A percentile compares a stretch with the other conserved stretches of the same genome.
Evolutionary conservation across 2,329 filamentous ascomycete species (phyloP).

Genomic region (Verticillium dahliae): DNA sequence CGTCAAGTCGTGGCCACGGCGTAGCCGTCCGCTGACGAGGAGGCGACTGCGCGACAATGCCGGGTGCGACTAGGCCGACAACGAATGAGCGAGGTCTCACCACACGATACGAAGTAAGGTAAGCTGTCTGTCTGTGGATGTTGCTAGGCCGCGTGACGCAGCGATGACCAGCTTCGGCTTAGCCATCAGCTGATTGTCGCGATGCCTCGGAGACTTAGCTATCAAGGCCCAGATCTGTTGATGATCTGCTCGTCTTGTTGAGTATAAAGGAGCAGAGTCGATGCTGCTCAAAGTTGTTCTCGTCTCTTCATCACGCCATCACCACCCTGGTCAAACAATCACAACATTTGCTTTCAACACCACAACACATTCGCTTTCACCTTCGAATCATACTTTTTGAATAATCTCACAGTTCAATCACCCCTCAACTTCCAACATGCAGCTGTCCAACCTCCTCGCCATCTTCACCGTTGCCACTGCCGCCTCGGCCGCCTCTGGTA

Average conservation of each 20-base stretch:
- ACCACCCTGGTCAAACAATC: not conserved
- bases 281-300: not conserved
- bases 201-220: not conserved
- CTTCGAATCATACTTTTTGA: not conserved
- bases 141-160: not conserved
- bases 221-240: not conserved
- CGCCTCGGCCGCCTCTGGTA: slow-evolving; percentile 26
- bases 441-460: slow-evolving; percentile 32
- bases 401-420: not conserved
- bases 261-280: not conserved
- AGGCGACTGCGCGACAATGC: not conserved
- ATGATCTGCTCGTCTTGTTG: not conserved
- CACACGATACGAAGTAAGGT: not conserved
- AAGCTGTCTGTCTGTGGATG: too few species aligned
- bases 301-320: not conserved
- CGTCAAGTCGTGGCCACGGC: not conserved
- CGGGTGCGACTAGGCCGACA: not conserved
- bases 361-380: not conserved
- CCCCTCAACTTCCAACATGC: slow-evolving; percentile 29
- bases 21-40: not conserved
- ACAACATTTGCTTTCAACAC: not conserved
- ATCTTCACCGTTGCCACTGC: slow-evolving; percentile 30
- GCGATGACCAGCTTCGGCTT: not conserved
- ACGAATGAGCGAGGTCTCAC: not conserved
- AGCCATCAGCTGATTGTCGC: not conserved